These are phyloP conservation scores for Theobroma cacao DNA, from an alignment of 345 rosid genomes.

Conservation along the genomic window DNA sequence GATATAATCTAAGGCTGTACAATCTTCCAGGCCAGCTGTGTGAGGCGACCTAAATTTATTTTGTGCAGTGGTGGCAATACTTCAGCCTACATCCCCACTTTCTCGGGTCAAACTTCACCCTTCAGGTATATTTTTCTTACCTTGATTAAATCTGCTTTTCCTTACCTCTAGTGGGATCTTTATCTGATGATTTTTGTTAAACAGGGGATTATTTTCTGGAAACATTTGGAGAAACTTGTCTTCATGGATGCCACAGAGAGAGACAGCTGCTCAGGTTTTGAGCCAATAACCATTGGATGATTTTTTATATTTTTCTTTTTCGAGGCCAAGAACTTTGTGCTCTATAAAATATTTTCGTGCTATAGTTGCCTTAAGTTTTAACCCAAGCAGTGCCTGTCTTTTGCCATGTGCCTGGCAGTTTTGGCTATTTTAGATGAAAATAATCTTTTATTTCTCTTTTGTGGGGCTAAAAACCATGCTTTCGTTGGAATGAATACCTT, in stretches of 20 bases:
- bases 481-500: conserved; percentile 6
- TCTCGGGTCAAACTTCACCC: conserved; percentile 52
- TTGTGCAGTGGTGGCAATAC: conserved; percentile 85
- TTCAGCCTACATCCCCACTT: conserved; percentile 66
- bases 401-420: background rate
- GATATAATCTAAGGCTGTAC: background rate
- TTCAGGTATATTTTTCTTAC: conserved; percentile 45
- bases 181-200: conserved; percentile 21
- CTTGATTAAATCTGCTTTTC: background rate
- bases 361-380: background rate
- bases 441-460: background rate
- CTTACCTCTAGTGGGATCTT: background rate
- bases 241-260: conserved; percentile 85
- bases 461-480: background rate
- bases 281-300: conserved; percentile 6
- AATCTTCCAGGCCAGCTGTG: conserved; percentile 67
- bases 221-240: conserved; percentile 82
- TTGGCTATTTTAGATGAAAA: background rate
- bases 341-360: background rate
- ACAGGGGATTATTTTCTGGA: conserved; percentile 75
- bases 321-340: background rate
- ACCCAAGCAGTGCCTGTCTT: background rate
- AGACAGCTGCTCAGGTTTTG: conserved; percentile 60
- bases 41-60: conserved; percentile 84
- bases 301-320: background rate